Evolutionary conservation across 441 rosid species (phyloP), one percentile per base, ranked within the genome.

Genomic region (Sinapis alba): DNA sequence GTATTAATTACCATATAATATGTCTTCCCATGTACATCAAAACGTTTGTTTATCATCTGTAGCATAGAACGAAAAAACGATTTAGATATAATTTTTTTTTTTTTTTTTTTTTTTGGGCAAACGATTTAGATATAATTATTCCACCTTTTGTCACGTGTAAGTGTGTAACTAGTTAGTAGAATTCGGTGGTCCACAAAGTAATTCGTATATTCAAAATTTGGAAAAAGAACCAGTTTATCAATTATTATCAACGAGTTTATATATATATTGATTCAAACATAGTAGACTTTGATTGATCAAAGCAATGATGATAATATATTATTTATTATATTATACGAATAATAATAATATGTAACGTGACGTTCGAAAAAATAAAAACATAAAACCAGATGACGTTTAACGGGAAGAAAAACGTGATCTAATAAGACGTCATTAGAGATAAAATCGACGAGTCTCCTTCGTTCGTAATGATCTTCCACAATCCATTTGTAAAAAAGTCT

Each of bases 211-310:
- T 61, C 62, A 76, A 62, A 53, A 16, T 13, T 27, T 2, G 69
- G 18, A 50, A 74, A 74, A 24, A 13, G 68, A 32, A 13, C 54
- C 13, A 26, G 27, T 18, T 4, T 36, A 27, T 57, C 32, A 26
- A 12, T 58, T 24, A 30, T 62, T 19, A 50, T 41, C 19, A 24
- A 21, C 7, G 11, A 38, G 23, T 0, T 23, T 8, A 3, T 13
- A n/a, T 63, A 43, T 56, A 5, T 16, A 18, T 15, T 18, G 45
- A 68, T 75, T 75, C 79, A 75, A 75, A 76, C 61, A 45, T 26
- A 41, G 27, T 69, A 68, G 71, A 76, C 79, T 63, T 69, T 70
- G 23, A 30, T 41, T 56, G 36, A 30, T 38, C 68, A 62, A 68
- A 10, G 28, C 24, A 28, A 43, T 4, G 50, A 43, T 66, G 24